These are phyloP conservation scores for Pulicaria dysenterica DNA, from an alignment of 129 eudicot genomes.

Conservation along the genomic window DNA sequence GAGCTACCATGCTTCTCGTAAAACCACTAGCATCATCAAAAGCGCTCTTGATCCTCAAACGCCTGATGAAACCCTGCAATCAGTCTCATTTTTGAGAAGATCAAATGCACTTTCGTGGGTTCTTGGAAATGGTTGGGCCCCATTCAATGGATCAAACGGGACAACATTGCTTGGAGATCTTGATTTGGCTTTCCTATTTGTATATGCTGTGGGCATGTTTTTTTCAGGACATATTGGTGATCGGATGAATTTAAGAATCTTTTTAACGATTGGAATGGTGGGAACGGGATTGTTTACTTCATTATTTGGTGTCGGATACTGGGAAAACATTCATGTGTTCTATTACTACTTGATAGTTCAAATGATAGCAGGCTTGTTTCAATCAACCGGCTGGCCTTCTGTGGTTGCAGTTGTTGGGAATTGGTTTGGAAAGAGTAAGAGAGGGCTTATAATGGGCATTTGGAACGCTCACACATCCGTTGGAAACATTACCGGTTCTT, in stretches of 20 bases:
- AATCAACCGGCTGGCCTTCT: constrained; percentile 98
- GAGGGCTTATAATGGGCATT: constrained; percentile 95
- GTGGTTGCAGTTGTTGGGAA: constrained; percentile 97
- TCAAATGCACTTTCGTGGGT: constrained; percentile 43
- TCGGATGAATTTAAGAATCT: constrained; percentile 73
- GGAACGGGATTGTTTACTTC: constrained; percentile 93
- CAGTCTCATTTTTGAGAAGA: constrained; percentile 45
- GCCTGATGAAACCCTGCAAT: constrained; percentile 29
- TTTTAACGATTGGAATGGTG: constrained; percentile 86
- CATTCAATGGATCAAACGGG: constrained; percentile 75
- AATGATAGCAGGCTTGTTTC: constrained; percentile 90
- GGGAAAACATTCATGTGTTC: constrained; percentile 71
- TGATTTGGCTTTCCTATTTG: constrained; percentile 80
- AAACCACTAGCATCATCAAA: constrained; percentile 86
- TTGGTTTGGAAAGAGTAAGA: constrained; percentile 91
- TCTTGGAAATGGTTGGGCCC: constrained; percentile 79
- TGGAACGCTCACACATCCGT: constrained; percentile 95
- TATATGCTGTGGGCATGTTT: constrained; percentile 89
- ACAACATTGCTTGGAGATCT: constrained; percentile 90
- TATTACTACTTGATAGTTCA: constrained; percentile 79
- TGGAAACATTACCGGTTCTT: constrained; percentile 84
- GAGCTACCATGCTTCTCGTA: constrained; percentile 75
- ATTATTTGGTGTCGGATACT: constrained; percentile 81
- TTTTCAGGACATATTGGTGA: constrained; percentile 93
- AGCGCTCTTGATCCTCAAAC: constrained; percentile 94